Evolutionary conservation across 345 rosid species (phyloP).

Genomic region (Excoecaria cochinchinensis): DNA sequence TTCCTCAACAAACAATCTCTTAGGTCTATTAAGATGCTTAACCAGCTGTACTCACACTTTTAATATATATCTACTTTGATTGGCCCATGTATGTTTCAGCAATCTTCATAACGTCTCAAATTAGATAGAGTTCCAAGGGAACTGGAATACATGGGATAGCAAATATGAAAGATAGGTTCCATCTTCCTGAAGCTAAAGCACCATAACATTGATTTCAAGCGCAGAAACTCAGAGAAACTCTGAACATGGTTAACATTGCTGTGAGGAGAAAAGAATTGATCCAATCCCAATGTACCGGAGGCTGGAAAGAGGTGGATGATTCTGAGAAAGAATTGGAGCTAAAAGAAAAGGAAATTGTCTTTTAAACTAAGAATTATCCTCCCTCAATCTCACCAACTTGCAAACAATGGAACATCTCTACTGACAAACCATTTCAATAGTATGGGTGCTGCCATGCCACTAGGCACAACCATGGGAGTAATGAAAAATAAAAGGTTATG

Average conservation of each 20-base stretch:
- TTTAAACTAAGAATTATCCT: neutral
- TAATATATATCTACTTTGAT: neutral
- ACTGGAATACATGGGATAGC: neutral
- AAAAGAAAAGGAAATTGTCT: neutral
- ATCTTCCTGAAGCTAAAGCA: neutral
- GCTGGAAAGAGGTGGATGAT: neutral
- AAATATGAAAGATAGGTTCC: neutral
- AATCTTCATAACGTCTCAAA: neutral
- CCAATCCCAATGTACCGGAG: neutral
- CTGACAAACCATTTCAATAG: no score
- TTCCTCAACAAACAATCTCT: neutral
- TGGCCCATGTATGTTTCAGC: neutral
- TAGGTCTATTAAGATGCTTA: neutral
- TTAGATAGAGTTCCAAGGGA: neutral
- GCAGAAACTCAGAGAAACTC: neutral
- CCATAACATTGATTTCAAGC: neutral
- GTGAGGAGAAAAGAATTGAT: neutral
- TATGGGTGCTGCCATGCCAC: no score
- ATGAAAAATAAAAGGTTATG: no score
- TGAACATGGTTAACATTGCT: neutral
- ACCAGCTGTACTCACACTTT: no score
- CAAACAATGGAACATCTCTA: neutral
- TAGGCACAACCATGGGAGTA: no score
- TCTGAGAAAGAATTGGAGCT: neutral
- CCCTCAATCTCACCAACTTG: neutral